Conservation (phyloP, 352 stramenopile species). For the Phytophthora vignae region DNA sequence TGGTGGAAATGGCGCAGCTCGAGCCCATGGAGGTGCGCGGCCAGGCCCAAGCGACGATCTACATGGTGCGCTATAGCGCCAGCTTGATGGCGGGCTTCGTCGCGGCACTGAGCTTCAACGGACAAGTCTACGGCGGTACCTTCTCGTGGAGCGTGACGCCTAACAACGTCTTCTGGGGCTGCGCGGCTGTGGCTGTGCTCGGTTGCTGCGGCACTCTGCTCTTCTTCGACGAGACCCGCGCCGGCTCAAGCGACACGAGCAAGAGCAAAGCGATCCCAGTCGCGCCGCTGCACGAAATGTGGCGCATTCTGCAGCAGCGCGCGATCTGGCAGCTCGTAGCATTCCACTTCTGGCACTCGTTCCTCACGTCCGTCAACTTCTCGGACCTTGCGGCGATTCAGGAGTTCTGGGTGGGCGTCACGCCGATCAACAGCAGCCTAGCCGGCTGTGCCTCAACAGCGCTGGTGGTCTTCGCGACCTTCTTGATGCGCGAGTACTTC, state of each 20-base stretch:
- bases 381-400: conserved; percentile 61
- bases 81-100: conserved; percentile 54
- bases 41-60: conserved; percentile 68
- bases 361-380: conserved; percentile 67
- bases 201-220: conserved; percentile 48
- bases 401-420: conserved; percentile 67
- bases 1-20: conserved; percentile 77
- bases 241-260: conserved; percentile 22
- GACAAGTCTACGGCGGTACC: conserved; percentile 62
- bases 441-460: conserved; percentile 58
- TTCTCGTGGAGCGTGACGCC: conserved; percentile 65
- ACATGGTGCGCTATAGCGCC: conserved; percentile 67
- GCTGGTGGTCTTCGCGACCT: conserved; percentile 58
- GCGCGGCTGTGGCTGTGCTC: conserved; percentile 47
- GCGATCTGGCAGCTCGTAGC: conserved; percentile 77
- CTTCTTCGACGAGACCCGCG: conserved; percentile 56
- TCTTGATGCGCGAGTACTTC: conserved; percentile 67
- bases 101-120: conserved; percentile 71
- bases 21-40: conserved; percentile 72
- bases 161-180: conserved; percentile 66
- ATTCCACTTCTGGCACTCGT: conserved; percentile 74
- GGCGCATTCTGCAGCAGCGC: conserved; percentile 73
- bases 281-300: conserved; percentile 63
- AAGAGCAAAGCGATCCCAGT: conserved; percentile 26
- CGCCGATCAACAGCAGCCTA: conserved; percentile 65